Base-by-base conservation (phyloP, 2,329 filamentous ascomycete genomes). In the Diaporthe batatas region DNA sequence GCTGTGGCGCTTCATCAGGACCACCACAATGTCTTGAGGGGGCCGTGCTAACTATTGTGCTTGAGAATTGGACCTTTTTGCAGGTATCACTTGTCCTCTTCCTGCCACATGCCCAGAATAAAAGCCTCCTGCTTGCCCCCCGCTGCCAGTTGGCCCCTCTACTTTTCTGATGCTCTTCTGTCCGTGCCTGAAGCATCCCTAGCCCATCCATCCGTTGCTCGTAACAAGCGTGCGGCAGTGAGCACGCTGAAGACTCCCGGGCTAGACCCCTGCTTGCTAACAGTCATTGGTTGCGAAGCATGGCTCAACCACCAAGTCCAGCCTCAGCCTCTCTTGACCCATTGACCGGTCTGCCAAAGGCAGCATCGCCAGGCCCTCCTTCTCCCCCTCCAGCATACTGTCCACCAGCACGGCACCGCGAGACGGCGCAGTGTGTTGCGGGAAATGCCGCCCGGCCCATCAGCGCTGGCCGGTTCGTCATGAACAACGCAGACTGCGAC, bases 381-480 rank as follows among this genome's bases (percentile, higher is more conserved):
- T 70, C 72, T 16, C 72, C 72, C 36, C 74, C 74, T 39, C 74
- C 74, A 47, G 72, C 74, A 21, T 74, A 75, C 59, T 64, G 25
- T 23, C 73, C 72, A 18, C 70, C 70, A 32, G 18, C 42, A 34
- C 55, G 68, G 7, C 68, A 70, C 3, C 54, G 59, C 14, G n/a
- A 44, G 29, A 36, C 25, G 21, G 47, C 47, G 8, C 68, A 29
- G 1, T 54, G 42, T 0, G 7, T 53, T 5, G 36, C 25, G 34
- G n/a, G 29, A 44, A 49, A 47, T 16, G 10, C 55, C n/a, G 39
- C 23, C 53, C 54, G 47, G 16, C 32, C 68, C 16, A 23, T 53
- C 55, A 59, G 68, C 32, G 68, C 34, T 16, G 42, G 21, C 10
- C 54, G 59, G 18, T 51, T 59, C 29, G 12, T 23, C 42, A 59